These are phyloP conservation scores for Fimicolochytrium jonesii DNA, from an alignment of 192 early-diverging fungal genomes.

Conservation along the genomic window DNA sequence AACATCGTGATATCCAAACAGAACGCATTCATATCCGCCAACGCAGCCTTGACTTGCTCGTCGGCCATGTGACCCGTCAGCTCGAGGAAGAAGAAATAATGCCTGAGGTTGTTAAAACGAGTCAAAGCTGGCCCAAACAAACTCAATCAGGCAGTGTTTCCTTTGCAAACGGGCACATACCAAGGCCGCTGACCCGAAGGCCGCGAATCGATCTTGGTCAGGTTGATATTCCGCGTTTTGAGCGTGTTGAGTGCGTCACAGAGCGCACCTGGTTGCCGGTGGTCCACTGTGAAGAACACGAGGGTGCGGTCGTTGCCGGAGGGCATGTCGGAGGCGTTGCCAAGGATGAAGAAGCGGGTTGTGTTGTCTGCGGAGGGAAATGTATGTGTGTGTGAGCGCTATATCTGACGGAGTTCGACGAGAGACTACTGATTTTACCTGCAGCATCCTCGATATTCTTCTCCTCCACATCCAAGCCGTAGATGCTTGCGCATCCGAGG, in stretches of 20 bases:
- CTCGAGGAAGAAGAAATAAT: constrained; percentile 94
- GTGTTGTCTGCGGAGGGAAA: constrained; percentile 61
- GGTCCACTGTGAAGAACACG: constrained; percentile 87
- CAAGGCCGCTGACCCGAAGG: constrained; percentile 74
- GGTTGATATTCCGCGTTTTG: constrained; percentile 73
- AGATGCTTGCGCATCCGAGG: constrained; percentile 71
- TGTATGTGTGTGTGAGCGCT: no score
- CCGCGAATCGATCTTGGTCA: constrained; percentile 88
- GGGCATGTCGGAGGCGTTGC: constrained; percentile 58
- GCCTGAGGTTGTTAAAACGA: constrained; percentile 35
- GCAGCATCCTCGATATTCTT: constrained; percentile 74
- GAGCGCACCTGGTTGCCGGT: constrained; percentile 80
- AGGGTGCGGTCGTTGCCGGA: constrained; percentile 74
- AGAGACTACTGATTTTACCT: no score
- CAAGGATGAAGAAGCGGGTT: constrained; percentile 90
- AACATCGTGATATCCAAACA: constrained; percentile 75
- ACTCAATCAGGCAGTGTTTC: background rate
- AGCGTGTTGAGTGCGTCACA: constrained; percentile 80
- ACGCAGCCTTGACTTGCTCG: constrained; percentile 56
- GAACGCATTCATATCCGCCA: constrained; percentile 63
- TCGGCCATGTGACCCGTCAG: constrained; percentile 76
- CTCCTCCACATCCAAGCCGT: constrained; percentile 70
- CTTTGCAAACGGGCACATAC: constrained; percentile 7
- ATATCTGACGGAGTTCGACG: no score
- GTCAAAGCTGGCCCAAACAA: background rate